Evolutionary conservation across 176 grass and related monocot species (phyloP).

Genomic region (Aegilops sharonensis): DNA sequence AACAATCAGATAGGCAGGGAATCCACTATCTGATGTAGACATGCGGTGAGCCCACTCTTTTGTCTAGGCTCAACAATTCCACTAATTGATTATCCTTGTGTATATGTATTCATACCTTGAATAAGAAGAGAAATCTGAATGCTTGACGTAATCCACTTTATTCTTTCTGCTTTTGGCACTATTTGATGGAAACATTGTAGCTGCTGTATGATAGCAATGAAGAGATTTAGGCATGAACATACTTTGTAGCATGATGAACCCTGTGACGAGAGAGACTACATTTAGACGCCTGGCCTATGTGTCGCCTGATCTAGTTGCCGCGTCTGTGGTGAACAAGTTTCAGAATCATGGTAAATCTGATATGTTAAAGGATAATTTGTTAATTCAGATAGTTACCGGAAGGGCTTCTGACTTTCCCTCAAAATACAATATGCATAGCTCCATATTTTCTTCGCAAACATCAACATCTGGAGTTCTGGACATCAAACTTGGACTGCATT

Average conservation of each 20-base stretch:
- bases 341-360: not conserved
- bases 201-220: slow-evolving; percentile 27
- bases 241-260: not conserved
- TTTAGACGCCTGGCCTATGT: not conserved
- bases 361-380: not conserved
- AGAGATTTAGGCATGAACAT: slow-evolving; percentile 5
- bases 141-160: slow-evolving; percentile 26
- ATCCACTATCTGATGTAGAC: slow-evolving; percentile 34
- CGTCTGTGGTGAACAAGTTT: not conserved
- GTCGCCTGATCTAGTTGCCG: not conserved
- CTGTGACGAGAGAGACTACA: slow-evolving; percentile 7
- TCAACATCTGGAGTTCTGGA: no score
- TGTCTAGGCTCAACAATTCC: not conserved
- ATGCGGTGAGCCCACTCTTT: slow-evolving; percentile 7
- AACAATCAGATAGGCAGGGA: slow-evolving; percentile 8
- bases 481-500: no score
- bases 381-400: no score
- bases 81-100: slow-evolving; percentile 8
- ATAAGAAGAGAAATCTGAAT: slow-evolving; percentile 8
- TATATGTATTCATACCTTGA: not conserved
- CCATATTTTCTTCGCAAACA: no score
- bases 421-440: no score
- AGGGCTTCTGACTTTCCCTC: no score
- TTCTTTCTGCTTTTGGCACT: slow-evolving; percentile 15
- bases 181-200: slow-evolving; percentile 21